Percentiles rank a stretch among this genome's conserved stretches.
phyloP scores from a whole-genome alignment of 306 rosid species.

The Sophora flavescens region DNA sequence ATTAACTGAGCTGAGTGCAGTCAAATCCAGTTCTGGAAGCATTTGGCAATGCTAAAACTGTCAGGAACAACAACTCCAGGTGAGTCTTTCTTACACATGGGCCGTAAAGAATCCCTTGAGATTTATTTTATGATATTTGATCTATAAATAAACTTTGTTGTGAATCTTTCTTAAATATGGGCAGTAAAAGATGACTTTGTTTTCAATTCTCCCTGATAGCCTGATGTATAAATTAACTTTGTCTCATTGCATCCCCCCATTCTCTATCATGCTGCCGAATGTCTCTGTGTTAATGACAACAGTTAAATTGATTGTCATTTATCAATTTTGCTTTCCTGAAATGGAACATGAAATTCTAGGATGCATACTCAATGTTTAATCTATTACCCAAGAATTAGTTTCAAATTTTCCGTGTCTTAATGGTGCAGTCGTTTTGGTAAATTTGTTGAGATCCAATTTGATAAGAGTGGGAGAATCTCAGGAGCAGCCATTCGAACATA shows the following conservation, averaged over 20 bases:
- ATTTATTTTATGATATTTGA: background rate
- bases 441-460: slow-evolving; percentile 98
- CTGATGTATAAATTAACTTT: slow-evolving; percentile 24
- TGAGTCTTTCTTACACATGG: slow-evolving; percentile 49
- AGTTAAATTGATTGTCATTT: slow-evolving; percentile 6
- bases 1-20: slow-evolving; percentile 60
- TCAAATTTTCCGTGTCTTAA: slow-evolving; percentile 45
- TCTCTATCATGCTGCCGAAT: slow-evolving; percentile 28
- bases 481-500: slow-evolving; percentile 99
- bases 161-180: slow-evolving; percentile 35
- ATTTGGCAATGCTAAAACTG: slow-evolving; percentile 99
- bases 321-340: slow-evolving; percentile 34
- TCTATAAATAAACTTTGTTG: slow-evolving; percentile 30
- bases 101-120: slow-evolving; percentile 35
- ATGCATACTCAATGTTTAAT: slow-evolving; percentile 27
- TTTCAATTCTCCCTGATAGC: slow-evolving; percentile 25
- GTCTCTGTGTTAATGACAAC: slow-evolving; percentile 14
- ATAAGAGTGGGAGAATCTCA: slow-evolving; percentile 96
- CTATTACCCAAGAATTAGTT: slow-evolving; percentile 26
- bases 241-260: slow-evolving; percentile 39
- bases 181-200: slow-evolving; percentile 28
- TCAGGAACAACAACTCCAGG: slow-evolving; percentile 99
- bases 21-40: slow-evolving; percentile 99
- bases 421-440: slow-evolving; percentile 94
- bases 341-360: slow-evolving; percentile 23